These are phyloP conservation scores for Calonectria hongkongensis DNA, from an alignment of 2,329 filamentous ascomycete genomes.

Conservation along the genomic window DNA sequence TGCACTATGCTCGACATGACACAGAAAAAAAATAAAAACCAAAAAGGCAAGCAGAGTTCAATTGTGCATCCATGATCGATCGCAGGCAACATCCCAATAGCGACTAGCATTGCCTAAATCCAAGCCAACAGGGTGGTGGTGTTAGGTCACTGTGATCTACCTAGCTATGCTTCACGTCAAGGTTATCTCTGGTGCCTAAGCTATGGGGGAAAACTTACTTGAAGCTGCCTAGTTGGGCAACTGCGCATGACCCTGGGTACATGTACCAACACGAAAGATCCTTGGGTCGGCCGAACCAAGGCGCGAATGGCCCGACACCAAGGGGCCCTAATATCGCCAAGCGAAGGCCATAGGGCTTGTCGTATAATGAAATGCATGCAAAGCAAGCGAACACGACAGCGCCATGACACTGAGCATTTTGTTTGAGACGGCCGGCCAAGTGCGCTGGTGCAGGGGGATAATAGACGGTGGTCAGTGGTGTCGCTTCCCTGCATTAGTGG, in stretches of 20 bases:
- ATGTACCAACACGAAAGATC: constrained; percentile 6
- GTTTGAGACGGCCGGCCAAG: constrained; percentile 8
- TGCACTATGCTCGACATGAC: not conserved
- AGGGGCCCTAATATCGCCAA: constrained; percentile 3
- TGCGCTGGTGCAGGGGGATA: constrained; percentile 27
- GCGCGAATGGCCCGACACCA: constrained; percentile 6
- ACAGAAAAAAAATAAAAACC: not conserved
- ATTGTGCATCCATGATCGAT: not conserved
- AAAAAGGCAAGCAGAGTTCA: not conserved
- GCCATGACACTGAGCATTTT: not conserved
- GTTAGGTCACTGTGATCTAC: not conserved
- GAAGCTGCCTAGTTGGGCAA: constrained; percentile 17
- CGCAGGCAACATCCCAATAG: not conserved
- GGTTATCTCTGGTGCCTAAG: constrained; percentile 29
- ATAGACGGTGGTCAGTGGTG: constrained; percentile 48
- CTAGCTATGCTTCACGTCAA: constrained; percentile 36
- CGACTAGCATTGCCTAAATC: not conserved
- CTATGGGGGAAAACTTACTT: not conserved
- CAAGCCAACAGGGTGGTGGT: not conserved
- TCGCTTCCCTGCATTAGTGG: constrained; percentile 51
- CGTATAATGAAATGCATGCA: constrained; percentile 19
- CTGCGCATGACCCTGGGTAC: constrained; percentile 18
- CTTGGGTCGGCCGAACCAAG: constrained; percentile 28
- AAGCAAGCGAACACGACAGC: constrained; percentile 16
- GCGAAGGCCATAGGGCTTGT: constrained; percentile 6